Conservation (phyloP, 2,329 filamentous ascomycete genomes). For the Colletotrichum scovillei region DNA sequence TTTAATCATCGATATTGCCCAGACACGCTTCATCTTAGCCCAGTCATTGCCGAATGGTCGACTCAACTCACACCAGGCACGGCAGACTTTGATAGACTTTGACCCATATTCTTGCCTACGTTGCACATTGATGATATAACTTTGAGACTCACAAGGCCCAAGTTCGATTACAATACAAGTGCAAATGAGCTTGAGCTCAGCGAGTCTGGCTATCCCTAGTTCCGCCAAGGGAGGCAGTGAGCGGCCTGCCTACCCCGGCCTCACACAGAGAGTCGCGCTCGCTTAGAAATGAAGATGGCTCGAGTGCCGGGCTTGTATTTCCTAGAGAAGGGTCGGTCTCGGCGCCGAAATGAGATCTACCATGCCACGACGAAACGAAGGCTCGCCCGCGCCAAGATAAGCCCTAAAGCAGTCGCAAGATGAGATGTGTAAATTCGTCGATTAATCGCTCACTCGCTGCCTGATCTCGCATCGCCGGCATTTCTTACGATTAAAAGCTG, state of each 20-base stretch:
- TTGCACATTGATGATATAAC: background rate
- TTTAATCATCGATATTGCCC: conserved; percentile 27
- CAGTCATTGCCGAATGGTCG: background rate
- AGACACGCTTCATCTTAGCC: background rate
- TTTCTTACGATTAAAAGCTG: background rate
- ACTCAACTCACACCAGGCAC: background rate
- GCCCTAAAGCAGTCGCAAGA: background rate
- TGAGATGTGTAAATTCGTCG: conserved; percentile 1
- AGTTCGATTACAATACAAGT: too few species aligned
- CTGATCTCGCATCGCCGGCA: background rate
- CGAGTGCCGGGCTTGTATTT: background rate
- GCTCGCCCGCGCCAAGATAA: conserved; percentile 23
- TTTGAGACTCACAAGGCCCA: background rate
- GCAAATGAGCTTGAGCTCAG: too few species aligned
- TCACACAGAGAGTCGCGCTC: background rate
- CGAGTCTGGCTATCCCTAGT: too few species aligned
- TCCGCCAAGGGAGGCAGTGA: background rate
- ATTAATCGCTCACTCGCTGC: background rate
- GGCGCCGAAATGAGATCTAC: background rate
- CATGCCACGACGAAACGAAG: background rate
- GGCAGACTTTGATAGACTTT: background rate
- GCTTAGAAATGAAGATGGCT: background rate
- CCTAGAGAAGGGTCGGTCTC: background rate
- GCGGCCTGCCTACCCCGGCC: background rate
- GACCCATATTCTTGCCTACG: background rate